Evolutionary conservation across 2,329 filamentous ascomycete species (phyloP).

Genomic region (Sarocladium brachiariae): DNA sequence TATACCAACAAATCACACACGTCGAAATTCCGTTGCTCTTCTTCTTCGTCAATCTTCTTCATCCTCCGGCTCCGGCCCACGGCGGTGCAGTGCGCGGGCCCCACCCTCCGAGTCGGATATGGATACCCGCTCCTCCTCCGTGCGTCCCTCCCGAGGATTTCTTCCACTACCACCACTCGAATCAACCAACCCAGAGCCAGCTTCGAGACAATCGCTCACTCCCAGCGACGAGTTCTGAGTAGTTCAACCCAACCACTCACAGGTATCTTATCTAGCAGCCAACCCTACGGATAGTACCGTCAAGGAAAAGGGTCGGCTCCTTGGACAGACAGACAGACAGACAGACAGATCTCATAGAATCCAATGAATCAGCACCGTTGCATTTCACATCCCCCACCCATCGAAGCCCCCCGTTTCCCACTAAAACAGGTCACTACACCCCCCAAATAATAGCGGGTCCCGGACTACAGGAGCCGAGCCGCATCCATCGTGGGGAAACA

Average conservation of each 20-base stretch:
- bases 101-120: conserved; percentile 1
- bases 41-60: background rate
- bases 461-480: conserved; percentile 1
- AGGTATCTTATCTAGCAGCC: too few relatives aligned
- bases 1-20: background rate
- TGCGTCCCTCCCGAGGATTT: background rate
- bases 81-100: too few relatives aligned
- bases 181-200: too few relatives aligned
- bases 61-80: background rate
- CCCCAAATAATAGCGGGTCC: background rate
- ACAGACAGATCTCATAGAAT: too few relatives aligned
- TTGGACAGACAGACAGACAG: too few relatives aligned
- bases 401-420: background rate
- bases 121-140: conserved; percentile 3
- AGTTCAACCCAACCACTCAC: too few relatives aligned
- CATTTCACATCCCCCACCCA: background rate
- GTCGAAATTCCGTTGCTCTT: background rate
- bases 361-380: background rate
- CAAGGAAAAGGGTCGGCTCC: too few relatives aligned
- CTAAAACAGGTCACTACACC: conserved; percentile 9
- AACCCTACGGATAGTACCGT: too few relatives aligned
- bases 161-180: background rate
- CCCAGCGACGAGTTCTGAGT: too few relatives aligned
- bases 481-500: background rate
- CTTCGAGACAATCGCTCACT: too few relatives aligned